These are phyloP conservation scores for Coemansia sp. DNA, from an alignment of 192 early-diverging fungal genomes.

Conservation along the genomic window DNA sequence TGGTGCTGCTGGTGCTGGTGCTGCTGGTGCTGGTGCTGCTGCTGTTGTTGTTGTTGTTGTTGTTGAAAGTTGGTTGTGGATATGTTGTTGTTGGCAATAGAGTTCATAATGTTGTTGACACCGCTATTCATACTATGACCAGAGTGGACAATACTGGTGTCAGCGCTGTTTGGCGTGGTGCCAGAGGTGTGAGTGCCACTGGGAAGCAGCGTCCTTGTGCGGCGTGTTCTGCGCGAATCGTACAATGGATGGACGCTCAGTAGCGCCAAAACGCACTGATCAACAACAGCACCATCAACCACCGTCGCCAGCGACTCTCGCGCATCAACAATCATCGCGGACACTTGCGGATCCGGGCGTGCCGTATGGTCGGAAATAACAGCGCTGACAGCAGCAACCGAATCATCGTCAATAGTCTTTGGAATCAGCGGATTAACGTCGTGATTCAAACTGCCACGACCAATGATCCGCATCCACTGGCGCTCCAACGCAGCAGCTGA, in stretches of 20 bases:
- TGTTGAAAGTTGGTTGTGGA: not conserved
- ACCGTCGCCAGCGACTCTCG: slow-evolving; percentile 8
- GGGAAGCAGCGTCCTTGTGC: not conserved
- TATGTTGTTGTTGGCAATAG: not conserved
- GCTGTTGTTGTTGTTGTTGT: not conserved
- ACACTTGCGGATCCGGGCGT: slow-evolving; percentile 2
- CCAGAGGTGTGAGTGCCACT: too few relatives aligned
- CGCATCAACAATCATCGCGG: slow-evolving; percentile 13
- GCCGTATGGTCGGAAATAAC: slow-evolving; percentile 8
- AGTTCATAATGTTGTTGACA: not conserved
- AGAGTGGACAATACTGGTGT: too few relatives aligned
- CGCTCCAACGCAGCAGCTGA: slow-evolving; percentile 9
- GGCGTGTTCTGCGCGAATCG: slow-evolving; percentile 15
- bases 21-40: too few relatives aligned
- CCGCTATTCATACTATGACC: too few relatives aligned
- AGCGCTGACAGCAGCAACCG: slow-evolving; percentile 2
- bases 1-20: not conserved
- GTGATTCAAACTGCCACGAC: not conserved
- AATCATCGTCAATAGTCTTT: slow-evolving; percentile 7
- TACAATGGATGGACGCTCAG: slow-evolving; percentile 28
- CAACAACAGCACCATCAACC: slow-evolving; percentile 2
- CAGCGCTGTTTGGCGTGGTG: too few relatives aligned
- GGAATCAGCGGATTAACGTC: slow-evolving; percentile 16
- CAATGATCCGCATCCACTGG: not conserved
- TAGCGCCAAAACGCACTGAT: slow-evolving; percentile 22